Conservation (phyloP, 306 rosid species). For the Fagus sylvatica region DNA sequence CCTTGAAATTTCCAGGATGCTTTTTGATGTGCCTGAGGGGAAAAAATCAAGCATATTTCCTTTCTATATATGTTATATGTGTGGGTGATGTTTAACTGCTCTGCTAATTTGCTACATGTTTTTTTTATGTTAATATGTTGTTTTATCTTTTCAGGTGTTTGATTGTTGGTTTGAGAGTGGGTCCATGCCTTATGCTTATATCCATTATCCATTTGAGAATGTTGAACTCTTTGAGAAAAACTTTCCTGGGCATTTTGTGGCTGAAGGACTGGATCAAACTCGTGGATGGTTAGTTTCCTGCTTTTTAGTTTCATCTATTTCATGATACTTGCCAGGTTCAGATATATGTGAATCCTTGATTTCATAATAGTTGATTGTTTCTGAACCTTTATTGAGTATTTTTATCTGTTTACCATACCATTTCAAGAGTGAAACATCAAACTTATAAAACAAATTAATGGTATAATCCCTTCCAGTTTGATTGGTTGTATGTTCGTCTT, state of each 20-base stretch:
- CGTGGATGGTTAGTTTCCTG: constrained; percentile 86
- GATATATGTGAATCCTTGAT: not conserved
- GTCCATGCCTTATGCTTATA: constrained; percentile 96
- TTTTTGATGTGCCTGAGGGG: not conserved
- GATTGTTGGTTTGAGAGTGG: constrained; percentile 99
- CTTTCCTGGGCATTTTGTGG: constrained; percentile 95
- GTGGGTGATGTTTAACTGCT: not conserved
- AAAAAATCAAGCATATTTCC: not conserved
- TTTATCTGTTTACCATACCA: no score
- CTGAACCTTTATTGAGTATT: not conserved
- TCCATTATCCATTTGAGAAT: constrained; percentile 95
- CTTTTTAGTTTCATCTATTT: not conserved
- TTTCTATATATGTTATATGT: not conserved
- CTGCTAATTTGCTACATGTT: not conserved
- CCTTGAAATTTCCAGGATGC: not conserved
- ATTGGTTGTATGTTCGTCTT: not conserved
- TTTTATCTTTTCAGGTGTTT: constrained; percentile 69
- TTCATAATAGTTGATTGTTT: not conserved
- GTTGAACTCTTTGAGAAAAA: constrained; percentile 86
- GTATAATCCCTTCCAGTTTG: not conserved
- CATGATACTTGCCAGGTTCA: not conserved
- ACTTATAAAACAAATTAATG: not conserved
- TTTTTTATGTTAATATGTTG: constrained; percentile 15
- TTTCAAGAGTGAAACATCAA: not conserved
- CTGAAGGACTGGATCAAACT: constrained; percentile 96